These are phyloP conservation scores for Terfezia claveryi DNA, from an alignment of 495 filamentous ascomycete species.

Conservation along the genomic window DNA sequence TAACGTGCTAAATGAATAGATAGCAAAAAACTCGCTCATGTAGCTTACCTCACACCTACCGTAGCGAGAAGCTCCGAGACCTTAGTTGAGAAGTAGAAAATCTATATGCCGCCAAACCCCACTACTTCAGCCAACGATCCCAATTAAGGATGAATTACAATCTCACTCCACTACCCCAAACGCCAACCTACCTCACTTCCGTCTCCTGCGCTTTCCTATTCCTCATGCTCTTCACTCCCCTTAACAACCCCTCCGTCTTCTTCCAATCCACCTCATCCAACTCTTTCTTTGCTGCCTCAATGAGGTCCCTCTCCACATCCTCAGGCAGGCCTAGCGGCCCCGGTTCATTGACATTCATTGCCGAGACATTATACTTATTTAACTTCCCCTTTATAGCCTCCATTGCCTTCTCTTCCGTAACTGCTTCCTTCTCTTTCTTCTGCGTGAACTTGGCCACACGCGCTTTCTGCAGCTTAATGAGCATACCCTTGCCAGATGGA, in stretches of 20 bases:
- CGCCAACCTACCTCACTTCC: too few species aligned
- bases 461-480: constrained; percentile 22
- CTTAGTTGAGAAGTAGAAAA: too few species aligned
- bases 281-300: constrained; percentile 23
- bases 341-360: neutral
- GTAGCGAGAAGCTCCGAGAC: too few species aligned
- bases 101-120: too few species aligned
- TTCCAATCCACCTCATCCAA: constrained; percentile 90
- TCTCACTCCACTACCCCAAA: too few species aligned
- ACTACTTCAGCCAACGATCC: too few species aligned
- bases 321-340: neutral
- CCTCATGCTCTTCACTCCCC: too few species aligned
- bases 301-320: neutral
- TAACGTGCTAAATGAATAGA: too few species aligned
- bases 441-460: constrained; percentile 39
- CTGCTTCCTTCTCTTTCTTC: constrained; percentile 23
- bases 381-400: constrained; percentile 26
- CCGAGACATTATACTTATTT: constrained; percentile 39
- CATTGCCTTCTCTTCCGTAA: constrained; percentile 16
- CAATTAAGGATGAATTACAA: too few species aligned
- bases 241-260: constrained; percentile 36
- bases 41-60: too few species aligned
- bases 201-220: too few species aligned
- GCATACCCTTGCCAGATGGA: neutral
- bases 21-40: too few species aligned